These are phyloP conservation scores for Vaccinium myrtillus DNA, from an alignment of 148 eudicot species.

Conservation along the genomic window DNA sequence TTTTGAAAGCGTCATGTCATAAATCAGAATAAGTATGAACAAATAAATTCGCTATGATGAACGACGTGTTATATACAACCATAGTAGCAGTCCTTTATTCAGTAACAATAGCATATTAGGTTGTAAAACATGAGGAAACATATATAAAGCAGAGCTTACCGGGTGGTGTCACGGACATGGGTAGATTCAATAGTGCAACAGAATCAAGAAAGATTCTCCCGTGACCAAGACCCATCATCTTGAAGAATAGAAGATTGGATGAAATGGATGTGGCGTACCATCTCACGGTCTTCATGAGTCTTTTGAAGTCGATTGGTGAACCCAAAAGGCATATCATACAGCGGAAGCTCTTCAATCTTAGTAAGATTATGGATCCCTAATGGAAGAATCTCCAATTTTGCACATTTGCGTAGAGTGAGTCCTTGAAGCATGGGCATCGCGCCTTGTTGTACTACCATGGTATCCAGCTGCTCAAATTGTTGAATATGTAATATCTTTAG, in stretches of 20 bases:
- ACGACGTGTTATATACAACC: not conserved
- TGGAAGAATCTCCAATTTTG: constrained; percentile 10
- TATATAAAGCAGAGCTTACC: not conserved
- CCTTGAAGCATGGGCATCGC: constrained; percentile 24
- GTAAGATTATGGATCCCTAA: constrained; percentile 16
- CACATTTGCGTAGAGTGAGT: constrained; percentile 2
- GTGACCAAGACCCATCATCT: not conserved
- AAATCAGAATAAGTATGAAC: not conserved
- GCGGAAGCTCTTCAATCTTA: constrained; percentile 15
- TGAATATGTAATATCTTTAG: constrained; percentile 26
- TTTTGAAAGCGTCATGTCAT: not conserved
- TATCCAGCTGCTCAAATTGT: constrained; percentile 17
- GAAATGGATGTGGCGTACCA: not conserved
- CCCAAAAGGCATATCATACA: constrained; percentile 18
- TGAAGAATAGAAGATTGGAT: not conserved
- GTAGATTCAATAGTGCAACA: not conserved
- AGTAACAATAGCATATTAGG: not conserved
- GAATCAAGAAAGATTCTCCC: not conserved
- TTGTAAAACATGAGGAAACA: not conserved
- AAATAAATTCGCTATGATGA: not conserved
- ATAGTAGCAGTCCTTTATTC: not conserved
- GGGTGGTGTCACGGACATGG: not conserved
- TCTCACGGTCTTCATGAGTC: not conserved
- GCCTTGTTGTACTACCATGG: constrained; percentile 9
- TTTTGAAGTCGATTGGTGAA: constrained; percentile 8